These are phyloP conservation scores for Nitzschia sp. DNA, from an alignment of 108 stramenopile species.

Conservation along the genomic window DNA sequence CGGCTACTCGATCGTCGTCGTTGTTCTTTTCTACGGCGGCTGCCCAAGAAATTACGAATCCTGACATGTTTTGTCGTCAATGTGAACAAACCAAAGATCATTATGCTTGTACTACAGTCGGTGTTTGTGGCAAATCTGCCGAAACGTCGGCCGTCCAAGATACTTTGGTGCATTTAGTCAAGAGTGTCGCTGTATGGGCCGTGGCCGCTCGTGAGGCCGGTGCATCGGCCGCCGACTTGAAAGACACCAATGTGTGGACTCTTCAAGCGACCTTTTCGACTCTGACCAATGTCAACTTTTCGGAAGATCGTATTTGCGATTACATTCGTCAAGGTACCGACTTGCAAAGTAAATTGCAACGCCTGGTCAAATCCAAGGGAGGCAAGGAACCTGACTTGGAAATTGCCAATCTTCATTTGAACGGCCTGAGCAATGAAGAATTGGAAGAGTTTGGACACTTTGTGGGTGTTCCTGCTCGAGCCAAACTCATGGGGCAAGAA, in stretches of 20 bases:
- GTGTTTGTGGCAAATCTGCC: conserved; percentile 71
- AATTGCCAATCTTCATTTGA: conserved; percentile 43
- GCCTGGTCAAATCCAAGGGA: conserved; percentile 31
- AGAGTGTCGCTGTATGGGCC: conserved; percentile 54
- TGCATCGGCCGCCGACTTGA: conserved; percentile 43
- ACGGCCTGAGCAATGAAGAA: conserved; percentile 30
- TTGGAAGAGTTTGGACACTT: conserved; percentile 61
- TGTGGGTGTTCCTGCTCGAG: conserved; percentile 45
- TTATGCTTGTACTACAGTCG: conserved; percentile 68
- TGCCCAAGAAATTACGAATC: conserved; percentile 31
- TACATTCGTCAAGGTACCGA: conserved; percentile 58
- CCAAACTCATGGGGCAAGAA: conserved; percentile 55
- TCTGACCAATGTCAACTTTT: conserved; percentile 87
- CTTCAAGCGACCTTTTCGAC: conserved; percentile 70
- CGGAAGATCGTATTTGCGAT: conserved; percentile 61
- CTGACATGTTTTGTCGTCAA: conserved; percentile 84
- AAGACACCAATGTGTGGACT: conserved; percentile 68
- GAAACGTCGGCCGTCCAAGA: conserved; percentile 70
- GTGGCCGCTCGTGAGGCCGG: conserved; percentile 60
- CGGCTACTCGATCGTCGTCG: neutral
- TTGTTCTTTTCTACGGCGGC: neutral
- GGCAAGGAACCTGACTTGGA: conserved; percentile 37
- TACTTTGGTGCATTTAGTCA: conserved; percentile 56
- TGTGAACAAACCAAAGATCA: conserved; percentile 83
- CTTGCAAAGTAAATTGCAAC: conserved; percentile 45